Base-by-base conservation (phyloP, 768 basidiomycete genomes). In the Boletellus emodensis region DNA sequence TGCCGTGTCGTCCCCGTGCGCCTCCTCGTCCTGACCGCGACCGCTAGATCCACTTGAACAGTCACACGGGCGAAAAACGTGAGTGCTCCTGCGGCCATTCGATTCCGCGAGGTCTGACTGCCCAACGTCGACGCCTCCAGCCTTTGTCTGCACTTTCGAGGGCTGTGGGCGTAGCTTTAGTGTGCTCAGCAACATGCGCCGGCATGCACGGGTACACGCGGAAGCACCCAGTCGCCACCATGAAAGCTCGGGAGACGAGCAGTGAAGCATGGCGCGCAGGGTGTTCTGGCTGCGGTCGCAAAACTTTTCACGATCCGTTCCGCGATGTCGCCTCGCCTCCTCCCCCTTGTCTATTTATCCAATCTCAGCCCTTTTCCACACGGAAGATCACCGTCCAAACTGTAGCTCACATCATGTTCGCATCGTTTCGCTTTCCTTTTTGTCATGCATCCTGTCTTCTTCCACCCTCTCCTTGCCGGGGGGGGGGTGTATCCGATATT, bases 51-150 rank as follows among this genome's bases (percentile, higher is more conserved):
- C 89, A 91, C 67, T 68, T 87, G 55, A 88, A 91, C 55, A 89
- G 86, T 58, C 88, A 91, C 67, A 90, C 87, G 0, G 88, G 87
- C 55, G 86, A 87, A 67, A 90, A 85, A 73, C 88, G 88, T 90
- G 64, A 75, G 84, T 74, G 15, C 22, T 32, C 40, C 34, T 11
- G 35, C 34, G 22, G 38, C 20, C 22, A 22, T 35, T 43, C 24
- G 22, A 15, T 53, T n/a, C 26, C 34, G 61, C 56, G 53, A 40
- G 49, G 46, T 51, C 44, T 53, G 49, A 64, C 43, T 38, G 41
- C 4, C 37, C 35, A 14, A 49, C 24, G 17, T 40, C 32, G 44
- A 44, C 41, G 4, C 26, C 15, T 56, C 51, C 64, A 90, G 89
- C 89, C 9, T 90, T 86, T 68, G 71, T 77, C 39, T 91, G 89